These are phyloP conservation scores for Akanthomyces uredinophilus DNA, from an alignment of 2,329 filamentous ascomycete genomes.

Conservation along the genomic window DNA sequence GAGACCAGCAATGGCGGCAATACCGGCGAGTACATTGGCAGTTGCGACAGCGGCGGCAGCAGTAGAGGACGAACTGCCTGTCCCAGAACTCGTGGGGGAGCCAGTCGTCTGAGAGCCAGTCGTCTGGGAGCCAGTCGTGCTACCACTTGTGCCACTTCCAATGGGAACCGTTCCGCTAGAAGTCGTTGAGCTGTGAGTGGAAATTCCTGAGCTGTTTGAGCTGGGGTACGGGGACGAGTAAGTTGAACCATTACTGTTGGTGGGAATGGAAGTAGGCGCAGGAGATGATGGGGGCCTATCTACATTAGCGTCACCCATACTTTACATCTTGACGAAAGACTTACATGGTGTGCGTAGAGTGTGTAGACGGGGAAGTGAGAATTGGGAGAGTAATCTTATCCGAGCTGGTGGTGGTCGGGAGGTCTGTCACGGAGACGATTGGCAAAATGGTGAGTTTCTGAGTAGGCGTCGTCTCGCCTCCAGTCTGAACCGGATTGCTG, in stretches of 20 bases:
- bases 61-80: background rate
- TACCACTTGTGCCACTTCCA: background rate
- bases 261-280: background rate
- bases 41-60: conserved; percentile 7
- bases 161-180: background rate
- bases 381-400: conserved; percentile 2
- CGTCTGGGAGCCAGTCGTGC: background rate
- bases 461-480: background rate
- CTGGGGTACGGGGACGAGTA: background rate
- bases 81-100: background rate
- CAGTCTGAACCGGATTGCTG: conserved; percentile 1
- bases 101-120: background rate
- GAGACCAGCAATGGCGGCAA: conserved; percentile 10
- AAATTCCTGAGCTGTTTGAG: background rate
- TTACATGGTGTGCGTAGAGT: background rate
- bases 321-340: background rate
- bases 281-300: background rate
- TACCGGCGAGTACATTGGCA: conserved; percentile 8
- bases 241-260: background rate
- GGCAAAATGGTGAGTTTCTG: background rate
- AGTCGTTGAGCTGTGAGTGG: background rate
- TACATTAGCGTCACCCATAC: background rate
- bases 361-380: background rate
- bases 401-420: background rate
- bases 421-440: background rate